phyloP scores from a whole-genome alignment of 2,329 filamentous ascomycete genomes.

The Cladosporium phlei region DNA sequence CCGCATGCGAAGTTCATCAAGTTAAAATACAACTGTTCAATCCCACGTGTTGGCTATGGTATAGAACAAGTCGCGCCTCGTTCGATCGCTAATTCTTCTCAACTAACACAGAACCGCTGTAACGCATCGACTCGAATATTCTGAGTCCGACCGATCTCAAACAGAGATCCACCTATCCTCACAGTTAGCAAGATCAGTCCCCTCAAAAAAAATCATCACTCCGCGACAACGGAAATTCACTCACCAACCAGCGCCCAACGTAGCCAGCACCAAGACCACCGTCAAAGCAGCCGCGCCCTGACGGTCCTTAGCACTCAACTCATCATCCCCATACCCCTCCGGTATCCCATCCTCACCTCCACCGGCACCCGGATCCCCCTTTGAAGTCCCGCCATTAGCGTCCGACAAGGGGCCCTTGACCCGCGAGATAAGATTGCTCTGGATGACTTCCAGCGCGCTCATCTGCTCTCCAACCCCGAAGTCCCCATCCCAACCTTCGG shows the following conservation, averaged over 20 bases:
- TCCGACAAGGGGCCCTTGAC: slow-evolving; percentile 43
- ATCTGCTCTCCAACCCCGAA: slow-evolving; percentile 54
- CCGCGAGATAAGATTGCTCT: slow-evolving; percentile 37
- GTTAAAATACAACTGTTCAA: no score
- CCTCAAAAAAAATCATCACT: neutral
- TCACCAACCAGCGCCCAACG: slow-evolving; percentile 1
- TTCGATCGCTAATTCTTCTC: no score
- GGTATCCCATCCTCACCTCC: slow-evolving; percentile 6
- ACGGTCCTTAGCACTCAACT: slow-evolving; percentile 43
- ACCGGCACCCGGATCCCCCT: slow-evolving; percentile 43
- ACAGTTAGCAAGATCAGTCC: neutral
- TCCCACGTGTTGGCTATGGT: no score
- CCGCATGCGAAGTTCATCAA: no score
- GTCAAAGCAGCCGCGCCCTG: slow-evolving; percentile 55
- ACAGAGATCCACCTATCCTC: slow-evolving; percentile 1
- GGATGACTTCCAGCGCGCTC: slow-evolving; percentile 51
- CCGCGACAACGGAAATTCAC: neutral
- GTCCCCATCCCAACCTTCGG: slow-evolving; percentile 37
- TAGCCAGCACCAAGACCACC: neutral
- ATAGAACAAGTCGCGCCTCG: no score
- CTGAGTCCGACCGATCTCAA: no score
- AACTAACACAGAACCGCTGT: no score
- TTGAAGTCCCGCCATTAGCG: slow-evolving; percentile 48
- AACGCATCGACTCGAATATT: no score
- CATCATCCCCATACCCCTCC: neutral